Evolutionary conservation across 1,284 basidiomycete genomes (phyloP).

Genomic region (Ceratobasidium sp.): DNA sequence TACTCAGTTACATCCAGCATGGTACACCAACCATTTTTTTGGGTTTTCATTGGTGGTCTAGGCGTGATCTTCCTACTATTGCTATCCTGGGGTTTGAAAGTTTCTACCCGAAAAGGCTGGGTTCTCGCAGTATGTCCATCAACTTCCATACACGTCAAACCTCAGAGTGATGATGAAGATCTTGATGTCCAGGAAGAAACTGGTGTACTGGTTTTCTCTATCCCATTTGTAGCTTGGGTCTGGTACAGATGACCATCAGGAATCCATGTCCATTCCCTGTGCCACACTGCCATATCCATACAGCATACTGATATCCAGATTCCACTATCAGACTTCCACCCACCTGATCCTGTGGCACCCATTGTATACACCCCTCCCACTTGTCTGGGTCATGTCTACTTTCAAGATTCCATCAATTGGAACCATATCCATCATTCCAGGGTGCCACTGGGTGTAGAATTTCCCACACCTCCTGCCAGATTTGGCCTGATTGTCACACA

Average conservation of each 20-base stretch:
- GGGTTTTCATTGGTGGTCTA: neutral
- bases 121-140: neutral
- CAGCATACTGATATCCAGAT: neutral
- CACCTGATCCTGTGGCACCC: neutral
- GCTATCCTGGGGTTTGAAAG: neutral
- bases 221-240: neutral
- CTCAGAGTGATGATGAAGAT: neutral
- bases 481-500: neutral
- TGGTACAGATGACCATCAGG: neutral
- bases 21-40: neutral
- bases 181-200: neutral
- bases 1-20: neutral
- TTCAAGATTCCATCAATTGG: neutral
- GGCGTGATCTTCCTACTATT: neutral
- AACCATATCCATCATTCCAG: neutral
- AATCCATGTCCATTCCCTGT: neutral
- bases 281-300: neutral
- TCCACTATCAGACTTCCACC: neutral
- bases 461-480: neutral
- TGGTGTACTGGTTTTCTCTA: neutral
- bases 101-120: neutral
- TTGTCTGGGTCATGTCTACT: neutral
- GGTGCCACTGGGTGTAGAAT: neutral
- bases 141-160: neutral
- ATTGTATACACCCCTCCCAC: no score